Evolutionary conservation across 768 basidiomycete genomes (phyloP), one percentile per base, ranked within the genome.

Genomic region (Trametes cubensis): DNA sequence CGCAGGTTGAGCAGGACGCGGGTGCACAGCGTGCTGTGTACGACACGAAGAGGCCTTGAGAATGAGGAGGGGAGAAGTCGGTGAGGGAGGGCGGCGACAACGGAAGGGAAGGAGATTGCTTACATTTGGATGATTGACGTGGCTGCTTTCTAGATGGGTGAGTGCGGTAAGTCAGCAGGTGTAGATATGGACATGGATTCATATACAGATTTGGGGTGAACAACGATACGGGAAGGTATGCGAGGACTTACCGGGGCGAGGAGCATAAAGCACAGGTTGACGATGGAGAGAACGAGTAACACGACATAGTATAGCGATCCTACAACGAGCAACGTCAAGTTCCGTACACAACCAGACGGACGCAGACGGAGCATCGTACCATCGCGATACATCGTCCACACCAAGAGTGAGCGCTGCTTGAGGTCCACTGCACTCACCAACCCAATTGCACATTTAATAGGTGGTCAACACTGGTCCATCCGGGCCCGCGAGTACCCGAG

Each of bases 311-410:
- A 62, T 17, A 62, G 44, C 10, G 49, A 45, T 7, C 61, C 61
- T 62, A 34, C 1, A 18, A 17, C 42, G 26, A 25, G 5, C 10
- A 18, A 1, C 7, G 18, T 38, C 17, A 56, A 4, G 6, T 23
- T 1, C 0, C 5, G 38, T 2, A 34, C 23, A 10, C 8, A 15
- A 21, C n/a, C 8, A 17, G 13, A 28, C 17, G 15, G 2, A 6
- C 15, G 47, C 14, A n/a, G 23, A 5, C 6, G 5, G n/a, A n/a
- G n/a, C 21, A 21, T n/a, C 61, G 6, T 52, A 57, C 61, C 61
- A 17, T 62, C 61, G 17, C 61, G 61, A 47, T 57, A 62, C 61
- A 57, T 62, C 17, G 49, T 62, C 18, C 42, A 14, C 6, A 61
- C 34, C n/a, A 61, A 28, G 8, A 34, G 26, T 6, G 58, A 50